Conservation (phyloP, 2,329 filamentous ascomycete genomes). For the Allantophomopsis cytisporea region DNA sequence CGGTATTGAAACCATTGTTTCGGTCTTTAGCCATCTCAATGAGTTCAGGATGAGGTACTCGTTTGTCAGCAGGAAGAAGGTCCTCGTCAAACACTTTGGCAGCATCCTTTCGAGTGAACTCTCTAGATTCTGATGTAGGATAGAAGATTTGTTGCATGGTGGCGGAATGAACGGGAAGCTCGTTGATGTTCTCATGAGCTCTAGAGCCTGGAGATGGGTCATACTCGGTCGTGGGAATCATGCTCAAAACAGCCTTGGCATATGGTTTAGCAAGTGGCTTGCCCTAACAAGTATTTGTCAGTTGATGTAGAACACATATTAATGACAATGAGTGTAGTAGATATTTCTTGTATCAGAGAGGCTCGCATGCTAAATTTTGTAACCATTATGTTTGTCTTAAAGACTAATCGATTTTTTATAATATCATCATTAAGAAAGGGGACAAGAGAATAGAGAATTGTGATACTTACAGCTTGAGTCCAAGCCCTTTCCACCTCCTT, state of each 20-base stretch:
- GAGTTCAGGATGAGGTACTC: conserved; percentile 49
- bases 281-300: conserved; percentile 34
- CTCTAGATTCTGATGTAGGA: conserved; percentile 47
- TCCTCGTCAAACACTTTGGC: conserved; percentile 48
- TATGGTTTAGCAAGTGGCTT: conserved; percentile 69
- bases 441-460: conserved; percentile 9
- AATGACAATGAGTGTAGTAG: no score
- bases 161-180: conserved; percentile 45
- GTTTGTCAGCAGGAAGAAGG: conserved; percentile 44
- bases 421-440: conserved; percentile 45
- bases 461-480: conserved; percentile 43
- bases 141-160: conserved; percentile 53
- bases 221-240: conserved; percentile 64
- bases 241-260: conserved; percentile 57
- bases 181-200: conserved; percentile 48
- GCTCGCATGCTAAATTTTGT: conserved; percentile 62
- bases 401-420: conserved; percentile 95
- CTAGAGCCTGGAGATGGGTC: conserved; percentile 31
- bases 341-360: conserved; percentile 45
- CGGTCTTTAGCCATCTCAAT: conserved; percentile 38
- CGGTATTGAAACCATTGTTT: conserved; percentile 20
- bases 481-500: conserved; percentile 57
- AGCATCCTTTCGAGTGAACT: conserved; percentile 51
- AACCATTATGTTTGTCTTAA: conserved; percentile 91
- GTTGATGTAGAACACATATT: conserved; percentile 5